phyloP scores from a whole-genome alignment of 176 grass and related monocot genomes.

The Carex kokanica region DNA sequence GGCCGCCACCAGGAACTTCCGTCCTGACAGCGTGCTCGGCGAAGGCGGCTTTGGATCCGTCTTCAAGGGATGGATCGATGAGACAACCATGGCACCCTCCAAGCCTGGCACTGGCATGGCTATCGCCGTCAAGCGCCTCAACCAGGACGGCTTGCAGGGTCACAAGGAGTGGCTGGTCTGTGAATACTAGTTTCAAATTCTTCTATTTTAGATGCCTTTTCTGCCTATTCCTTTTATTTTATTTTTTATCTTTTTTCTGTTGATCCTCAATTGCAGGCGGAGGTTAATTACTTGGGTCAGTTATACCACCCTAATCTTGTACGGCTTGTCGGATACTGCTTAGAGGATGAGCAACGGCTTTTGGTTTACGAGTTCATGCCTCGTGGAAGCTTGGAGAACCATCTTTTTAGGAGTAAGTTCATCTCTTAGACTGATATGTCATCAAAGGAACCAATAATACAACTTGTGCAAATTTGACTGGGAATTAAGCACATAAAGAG shows the following conservation, averaged over 20 bases:
- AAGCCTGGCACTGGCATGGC: slow-evolving; percentile 66
- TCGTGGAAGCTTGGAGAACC: slow-evolving; percentile 93
- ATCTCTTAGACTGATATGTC: not conserved
- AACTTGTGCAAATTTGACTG: not conserved
- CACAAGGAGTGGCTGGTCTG: slow-evolving; percentile 91
- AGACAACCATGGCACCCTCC: slow-evolving; percentile 49
- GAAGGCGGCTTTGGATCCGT: slow-evolving; percentile 85
- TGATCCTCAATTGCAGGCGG: slow-evolving; percentile 35
- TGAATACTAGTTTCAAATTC: not conserved
- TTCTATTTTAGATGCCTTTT: slow-evolving; percentile 13
- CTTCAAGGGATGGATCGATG: slow-evolving; percentile 90
- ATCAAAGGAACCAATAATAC: not conserved
- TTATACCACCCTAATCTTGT: slow-evolving; percentile 88
- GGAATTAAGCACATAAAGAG: not conserved
- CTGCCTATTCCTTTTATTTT: not conserved
- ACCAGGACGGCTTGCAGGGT: slow-evolving; percentile 71
- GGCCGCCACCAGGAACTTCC: slow-evolving; percentile 82
- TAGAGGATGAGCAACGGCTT: slow-evolving; percentile 76
- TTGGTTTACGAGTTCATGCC: slow-evolving; percentile 94
- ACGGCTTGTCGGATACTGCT: slow-evolving; percentile 71
- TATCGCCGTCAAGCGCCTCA: slow-evolving; percentile 83
- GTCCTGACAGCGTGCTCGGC: slow-evolving; percentile 71
- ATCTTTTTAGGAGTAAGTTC: slow-evolving; percentile 89
- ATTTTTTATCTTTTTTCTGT: slow-evolving; percentile 34
- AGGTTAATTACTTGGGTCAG: slow-evolving; percentile 90